Evolutionary conservation across 352 stramenopile species (phyloP).

Genomic region (Sclerospora graminicola): DNA sequence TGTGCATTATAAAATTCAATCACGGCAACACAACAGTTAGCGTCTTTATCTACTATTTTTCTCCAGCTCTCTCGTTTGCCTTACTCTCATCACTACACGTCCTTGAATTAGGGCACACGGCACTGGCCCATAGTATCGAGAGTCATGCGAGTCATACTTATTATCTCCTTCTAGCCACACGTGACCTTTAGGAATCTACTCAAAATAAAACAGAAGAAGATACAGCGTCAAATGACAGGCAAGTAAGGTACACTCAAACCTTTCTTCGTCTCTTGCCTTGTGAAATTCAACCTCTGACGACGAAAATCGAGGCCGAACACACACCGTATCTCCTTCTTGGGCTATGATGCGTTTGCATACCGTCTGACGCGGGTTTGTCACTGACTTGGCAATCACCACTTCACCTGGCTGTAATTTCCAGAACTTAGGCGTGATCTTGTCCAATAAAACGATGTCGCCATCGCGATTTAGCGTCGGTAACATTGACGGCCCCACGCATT

Average conservation of each 20-base stretch:
- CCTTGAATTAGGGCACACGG: constrained; percentile 87
- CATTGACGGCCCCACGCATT: constrained; percentile 86
- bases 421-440: constrained; percentile 75
- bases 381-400: constrained; percentile 82
- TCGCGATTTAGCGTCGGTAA: constrained; percentile 84
- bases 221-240: background rate
- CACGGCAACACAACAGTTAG: background rate
- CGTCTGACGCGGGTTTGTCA: constrained; percentile 75
- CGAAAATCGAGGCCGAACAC: constrained; percentile 54
- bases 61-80: constrained; percentile 2
- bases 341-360: constrained; percentile 88
- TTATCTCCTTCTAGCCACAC: constrained; percentile 98
- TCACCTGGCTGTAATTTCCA: constrained; percentile 61
- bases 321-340: constrained; percentile 73
- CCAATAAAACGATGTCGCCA: constrained; percentile 85
- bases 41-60: background rate
- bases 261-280: constrained; percentile 24
- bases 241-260: background rate
- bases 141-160: constrained; percentile 92
- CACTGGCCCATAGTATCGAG: constrained; percentile 91
- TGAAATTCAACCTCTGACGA: constrained; percentile 68
- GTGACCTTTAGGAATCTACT: constrained; percentile 81
- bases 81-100: constrained; percentile 81
- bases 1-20: constrained; percentile 11
- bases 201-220: background rate